Evolutionary conservation across 805 yeast species (phyloP), one percentile per base, ranked within the genome.

Genomic region (Saccharomycopsis javanensis): DNA sequence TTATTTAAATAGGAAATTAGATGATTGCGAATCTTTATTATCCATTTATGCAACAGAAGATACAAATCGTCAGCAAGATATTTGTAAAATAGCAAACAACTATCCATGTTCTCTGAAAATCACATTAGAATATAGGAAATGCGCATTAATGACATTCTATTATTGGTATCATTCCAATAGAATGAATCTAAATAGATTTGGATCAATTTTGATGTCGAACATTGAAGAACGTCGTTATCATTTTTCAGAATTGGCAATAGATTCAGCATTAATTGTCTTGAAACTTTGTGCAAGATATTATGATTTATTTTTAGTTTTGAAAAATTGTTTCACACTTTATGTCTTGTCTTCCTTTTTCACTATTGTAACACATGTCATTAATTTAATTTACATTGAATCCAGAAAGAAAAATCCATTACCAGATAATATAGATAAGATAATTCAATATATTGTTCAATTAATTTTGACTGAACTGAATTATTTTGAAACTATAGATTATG

Each of bases 171-270:
- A 46, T 46, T 54, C 33, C 25, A 28, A 54, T 23, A 46, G 48
- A 15, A 54, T 56, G 52, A 45, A 53, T 30, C 20, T 54, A 10
- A 30, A 45, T 46, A 54, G 56, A 34, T 30, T 54, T 16, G 33
- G 42, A 2, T 52, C 28, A 16, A 20, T 34, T 4, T 34, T 37
- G 16, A 15, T 35, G 38, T 34, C 48, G 54, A 52, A 7, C 1
- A 28, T 28, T 18, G 51, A 30, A 48, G 51, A 30, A 20, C 51
- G 46, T 11, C 45, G 25, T 5, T 25, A 35, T 25, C 54, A 27
- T 7, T 34, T 18, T 35, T 15, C 28, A 35, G 33, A 33, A 15
- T 18, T 23, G 30, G 30, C 38, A 16, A 23, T 52, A 18, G 48
- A 52, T 27, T 25, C 54, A 13, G 54, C 54, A 3, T 15, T 35